These are phyloP conservation scores for Epichloe festucae DNA, from an alignment of 2,329 filamentous ascomycete species.

Conservation along the genomic window DNA sequence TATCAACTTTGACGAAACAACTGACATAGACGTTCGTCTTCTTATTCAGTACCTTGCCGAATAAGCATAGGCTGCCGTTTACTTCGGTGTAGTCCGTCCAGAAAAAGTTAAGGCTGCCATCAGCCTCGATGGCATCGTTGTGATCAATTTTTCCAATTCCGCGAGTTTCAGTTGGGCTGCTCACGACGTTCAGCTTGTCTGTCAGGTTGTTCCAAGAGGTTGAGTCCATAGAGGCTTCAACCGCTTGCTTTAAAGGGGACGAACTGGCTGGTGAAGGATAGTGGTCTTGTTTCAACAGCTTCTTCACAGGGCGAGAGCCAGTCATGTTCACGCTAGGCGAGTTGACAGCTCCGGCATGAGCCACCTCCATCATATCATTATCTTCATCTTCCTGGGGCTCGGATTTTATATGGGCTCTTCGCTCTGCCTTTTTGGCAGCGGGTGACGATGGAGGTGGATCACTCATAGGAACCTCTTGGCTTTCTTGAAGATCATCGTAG, in stretches of 20 bases:
- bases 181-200: slow-evolving; percentile 73
- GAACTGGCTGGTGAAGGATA: slow-evolving; percentile 64
- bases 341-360: slow-evolving; percentile 58
- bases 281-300: slow-evolving; percentile 52
- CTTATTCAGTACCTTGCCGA: slow-evolving; percentile 92
- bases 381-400: slow-evolving; percentile 53
- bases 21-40: slow-evolving; percentile 68
- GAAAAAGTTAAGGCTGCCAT: slow-evolving; percentile 87
- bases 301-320: slow-evolving; percentile 60
- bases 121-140: slow-evolving; percentile 79
- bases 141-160: slow-evolving; percentile 70
- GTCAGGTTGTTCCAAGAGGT: slow-evolving; percentile 83
- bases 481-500: slow-evolving; percentile 45
- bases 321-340: slow-evolving; percentile 70
- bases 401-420: slow-evolving; percentile 45
- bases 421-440: slow-evolving; percentile 61
- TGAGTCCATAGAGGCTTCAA: slow-evolving; percentile 55
- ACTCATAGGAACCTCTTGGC: slow-evolving; percentile 57
- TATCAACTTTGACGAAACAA: slow-evolving; percentile 93
- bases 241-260: slow-evolving; percentile 49
- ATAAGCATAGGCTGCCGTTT: slow-evolving; percentile 81
- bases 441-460: slow-evolving; percentile 82
- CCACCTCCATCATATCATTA: slow-evolving; percentile 78
- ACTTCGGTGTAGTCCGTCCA: slow-evolving; percentile 95
- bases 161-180: slow-evolving; percentile 52